Evolutionary conservation across 2,329 filamentous ascomycete species (phyloP), one percentile per base, ranked within the genome.

Genomic region (Ceratocystis huliohia): DNA sequence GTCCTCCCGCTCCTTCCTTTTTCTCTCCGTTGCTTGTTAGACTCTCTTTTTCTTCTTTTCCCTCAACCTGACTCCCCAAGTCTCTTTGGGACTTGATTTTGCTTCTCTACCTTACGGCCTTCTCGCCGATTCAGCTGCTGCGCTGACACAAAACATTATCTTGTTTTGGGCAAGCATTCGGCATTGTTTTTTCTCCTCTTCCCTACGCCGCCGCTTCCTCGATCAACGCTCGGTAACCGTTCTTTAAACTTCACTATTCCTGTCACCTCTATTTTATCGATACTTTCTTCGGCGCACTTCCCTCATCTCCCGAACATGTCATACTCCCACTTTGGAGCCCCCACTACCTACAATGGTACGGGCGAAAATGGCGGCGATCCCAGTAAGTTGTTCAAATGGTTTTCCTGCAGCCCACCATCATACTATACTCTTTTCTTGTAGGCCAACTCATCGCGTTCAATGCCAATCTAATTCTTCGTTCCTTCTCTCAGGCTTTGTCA

Each of bases 301-400:
- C n/a, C n/a, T 37, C n/a, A 5, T 33, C 28, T 46, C 50, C 25
- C 48, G 28, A 61, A 68, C 74, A 85, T 85, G 83, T 84, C 82
- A 68, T 85, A 87, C 74, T 76, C 79, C 65, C 82, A 82, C 75
- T 75, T 82, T 70, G 84, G 85, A 66, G 74, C 83, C 59, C 84
- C 85, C 48, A 73, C 80, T 70, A 74, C 73, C 68, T 87, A 86
- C 76, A 87, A 87, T 77, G 84, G 84, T 74, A 87, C 84, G 65
- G 76, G 89, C 73, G 70, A 77, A 46, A 80, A 81, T 69, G 90
- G 90, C 72, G 90, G 90, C 74, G 83, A 95, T 79, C 89, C 89
- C 70, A 69, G 72, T 63, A 25, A 62, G 28, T 63, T 28, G 33
- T 59, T 6, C 7, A 3, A 7, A 53, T 63, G 37, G 64, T 68